Base-by-base conservation (phyloP, 116 monocot genomes). In the Zostera marina region DNA sequence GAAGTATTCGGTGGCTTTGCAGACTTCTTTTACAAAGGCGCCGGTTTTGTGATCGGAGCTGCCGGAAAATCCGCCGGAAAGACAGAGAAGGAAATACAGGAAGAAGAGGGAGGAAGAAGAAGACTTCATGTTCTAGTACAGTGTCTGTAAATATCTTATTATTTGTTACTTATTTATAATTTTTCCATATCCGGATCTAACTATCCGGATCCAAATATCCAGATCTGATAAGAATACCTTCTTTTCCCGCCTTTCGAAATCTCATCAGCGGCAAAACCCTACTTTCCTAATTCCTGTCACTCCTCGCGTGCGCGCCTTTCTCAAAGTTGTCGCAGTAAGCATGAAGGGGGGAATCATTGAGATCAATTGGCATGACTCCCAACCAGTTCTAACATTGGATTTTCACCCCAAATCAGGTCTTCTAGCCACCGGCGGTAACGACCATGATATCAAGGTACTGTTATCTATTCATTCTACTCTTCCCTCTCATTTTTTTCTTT, bases 341-440 rank as follows among this genome's bases (percentile, higher is more conserved):
- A 93, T 93, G 93, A 84, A 57, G 59, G 93, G 88, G 61, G 93
- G 93, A 24, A 79, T 84, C 40, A 63, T 93, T 7, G 84, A 93
- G 79, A 81, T 93, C 74, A 81, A 79, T 58, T 93, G 93, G 93
- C 93, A 93, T 62, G 93, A 93, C 55, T 61, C 68, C 20, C 74
- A 75, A 64, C 93, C 93, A 3, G 88, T 93, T 51, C 79, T 88
- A 61, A 79, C 81, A 77, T 75, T 93, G 68, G 93, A 93, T 81
- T 93, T 88, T 75, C 93, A 93, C 63, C 63, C 84, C 17, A 53
- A 42, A 16, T 63, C 77, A 0, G 75, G 93, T 16, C 23, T 73
- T 64, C 84, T 93, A 40, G 93, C 93, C 69, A 93, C 93, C 22
- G 93, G 84, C 48, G 93, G 93, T 68, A 71, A 51, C 56, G 93